phyloP scores from a whole-genome alignment of 2,329 filamentous ascomycete species.

The Epichloe gansuensis region DNA sequence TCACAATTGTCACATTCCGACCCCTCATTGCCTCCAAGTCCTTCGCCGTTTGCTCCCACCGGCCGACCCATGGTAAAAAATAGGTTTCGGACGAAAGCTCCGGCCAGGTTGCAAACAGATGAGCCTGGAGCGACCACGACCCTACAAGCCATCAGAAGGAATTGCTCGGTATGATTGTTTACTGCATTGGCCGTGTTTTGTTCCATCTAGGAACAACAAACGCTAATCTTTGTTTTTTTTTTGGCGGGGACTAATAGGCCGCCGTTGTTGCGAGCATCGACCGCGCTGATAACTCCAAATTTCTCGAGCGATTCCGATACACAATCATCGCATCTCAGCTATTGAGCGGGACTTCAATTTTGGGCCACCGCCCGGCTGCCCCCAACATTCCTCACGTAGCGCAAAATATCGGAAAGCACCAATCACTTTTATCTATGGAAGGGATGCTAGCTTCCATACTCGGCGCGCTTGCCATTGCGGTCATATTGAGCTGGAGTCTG shows the following conservation, averaged over 20 bases:
- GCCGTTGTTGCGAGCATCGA: slow-evolving; percentile 62
- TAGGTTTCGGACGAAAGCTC: slow-evolving; percentile 37
- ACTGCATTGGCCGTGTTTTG: background rate
- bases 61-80: slow-evolving; percentile 41
- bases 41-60: slow-evolving; percentile 41
- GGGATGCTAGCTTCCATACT: slow-evolving; percentile 34
- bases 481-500: slow-evolving; percentile 59
- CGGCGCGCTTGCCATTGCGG: slow-evolving; percentile 51
- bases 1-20: slow-evolving; percentile 10
- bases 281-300: slow-evolving; percentile 66
- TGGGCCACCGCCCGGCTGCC: slow-evolving; percentile 19
- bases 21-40: slow-evolving; percentile 34
- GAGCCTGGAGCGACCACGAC: slow-evolving; percentile 20
- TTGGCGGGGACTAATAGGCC: slow-evolving; percentile 30
- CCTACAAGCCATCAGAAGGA: slow-evolving; percentile 33
- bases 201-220: too few species aligned
- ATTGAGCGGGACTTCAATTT: slow-evolving; percentile 54
- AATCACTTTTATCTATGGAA: slow-evolving; percentile 27
- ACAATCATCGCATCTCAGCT: slow-evolving; percentile 86
- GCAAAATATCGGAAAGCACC: slow-evolving; percentile 9
- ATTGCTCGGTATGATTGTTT: slow-evolving; percentile 34
- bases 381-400: slow-evolving; percentile 9
- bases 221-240: background rate
- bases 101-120: slow-evolving; percentile 30
- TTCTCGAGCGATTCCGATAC: slow-evolving; percentile 88